Evolutionary conservation across 139 green algal genomes (phyloP).

Genomic region (Chlorella sp.): DNA sequence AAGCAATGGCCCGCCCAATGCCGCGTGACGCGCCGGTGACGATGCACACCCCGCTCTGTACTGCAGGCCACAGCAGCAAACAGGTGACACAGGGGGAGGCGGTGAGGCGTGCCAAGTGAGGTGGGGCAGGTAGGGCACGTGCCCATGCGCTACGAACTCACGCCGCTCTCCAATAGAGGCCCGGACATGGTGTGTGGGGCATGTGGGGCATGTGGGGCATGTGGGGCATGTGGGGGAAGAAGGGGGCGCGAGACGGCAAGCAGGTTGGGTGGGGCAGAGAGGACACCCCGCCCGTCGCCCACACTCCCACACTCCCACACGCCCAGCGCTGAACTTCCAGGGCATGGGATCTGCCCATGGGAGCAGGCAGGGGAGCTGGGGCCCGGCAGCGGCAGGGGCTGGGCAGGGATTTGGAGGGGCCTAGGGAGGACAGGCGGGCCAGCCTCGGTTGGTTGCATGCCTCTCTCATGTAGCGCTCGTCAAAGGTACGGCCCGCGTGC

Average conservation of each 20-base stretch:
- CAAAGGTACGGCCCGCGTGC: too few relatives aligned
- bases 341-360: too few relatives aligned
- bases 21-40: constrained; percentile 94
- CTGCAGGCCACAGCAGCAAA: constrained; percentile 25
- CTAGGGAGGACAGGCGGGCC: not conserved
- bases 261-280: not conserved
- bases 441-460: too few relatives aligned
- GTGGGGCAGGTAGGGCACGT: too few relatives aligned
- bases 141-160: too few relatives aligned
- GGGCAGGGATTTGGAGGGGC: not conserved
- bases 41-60: constrained; percentile 71
- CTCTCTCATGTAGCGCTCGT: too few relatives aligned
- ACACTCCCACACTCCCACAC: too few relatives aligned
- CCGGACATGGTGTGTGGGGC: not conserved
- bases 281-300: not conserved
- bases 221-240: not conserved
- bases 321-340: too few relatives aligned
- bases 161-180: too few relatives aligned
- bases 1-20: constrained; percentile 92
- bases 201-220: not conserved
- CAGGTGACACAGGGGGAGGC: too few relatives aligned
- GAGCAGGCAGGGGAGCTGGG: not conserved
- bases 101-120: too few relatives aligned
- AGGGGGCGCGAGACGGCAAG: not conserved
- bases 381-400: not conserved